A percentile compares a stretch with the other conserved stretches of the same genome.
These are phyloP conservation scores for Pseudozyma thailandica DNA, from an alignment of 1,284 basidiomycete species.

Conservation along the genomic window DNA sequence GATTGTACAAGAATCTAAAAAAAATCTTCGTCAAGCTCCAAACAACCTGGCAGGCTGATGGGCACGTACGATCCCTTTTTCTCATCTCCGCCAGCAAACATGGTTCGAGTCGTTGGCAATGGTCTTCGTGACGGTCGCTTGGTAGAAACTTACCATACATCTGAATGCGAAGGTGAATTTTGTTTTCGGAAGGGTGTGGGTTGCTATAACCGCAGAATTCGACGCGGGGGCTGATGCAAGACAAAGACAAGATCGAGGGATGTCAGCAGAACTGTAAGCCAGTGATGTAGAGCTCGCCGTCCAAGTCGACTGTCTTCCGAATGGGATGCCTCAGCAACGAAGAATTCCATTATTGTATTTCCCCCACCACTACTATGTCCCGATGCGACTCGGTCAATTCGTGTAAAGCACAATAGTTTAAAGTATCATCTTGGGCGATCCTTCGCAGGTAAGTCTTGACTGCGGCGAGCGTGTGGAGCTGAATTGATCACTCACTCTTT, in stretches of 20 bases:
- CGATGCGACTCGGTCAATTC: conserved; percentile 48
- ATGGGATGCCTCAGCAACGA: conserved; percentile 65
- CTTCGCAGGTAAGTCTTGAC: background rate
- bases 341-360: conserved; percentile 67
- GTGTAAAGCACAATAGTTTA: conserved; percentile 51
- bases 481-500: conserved; percentile 80
- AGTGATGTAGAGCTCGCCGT: background rate
- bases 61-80: conserved; percentile 53
- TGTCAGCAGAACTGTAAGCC: conserved; percentile 12
- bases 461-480: background rate
- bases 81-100: conserved; percentile 41
- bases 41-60: conserved; percentile 41
- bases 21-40: conserved; percentile 52
- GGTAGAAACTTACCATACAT: conserved; percentile 85
- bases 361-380: conserved; percentile 59
- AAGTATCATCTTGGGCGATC: conserved; percentile 47
- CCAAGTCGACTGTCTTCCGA: conserved; percentile 10
- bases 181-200: conserved; percentile 95
- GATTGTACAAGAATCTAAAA: conserved; percentile 64
- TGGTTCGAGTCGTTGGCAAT: conserved; percentile 3
- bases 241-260: background rate
- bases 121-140: background rate
- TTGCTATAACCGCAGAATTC: conserved; percentile 98
- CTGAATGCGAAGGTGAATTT: conserved; percentile 94
- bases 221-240: conserved; percentile 82